Conservation (phyloP, 257 asterid genomes). For the Capsicum baccatum region DNA sequence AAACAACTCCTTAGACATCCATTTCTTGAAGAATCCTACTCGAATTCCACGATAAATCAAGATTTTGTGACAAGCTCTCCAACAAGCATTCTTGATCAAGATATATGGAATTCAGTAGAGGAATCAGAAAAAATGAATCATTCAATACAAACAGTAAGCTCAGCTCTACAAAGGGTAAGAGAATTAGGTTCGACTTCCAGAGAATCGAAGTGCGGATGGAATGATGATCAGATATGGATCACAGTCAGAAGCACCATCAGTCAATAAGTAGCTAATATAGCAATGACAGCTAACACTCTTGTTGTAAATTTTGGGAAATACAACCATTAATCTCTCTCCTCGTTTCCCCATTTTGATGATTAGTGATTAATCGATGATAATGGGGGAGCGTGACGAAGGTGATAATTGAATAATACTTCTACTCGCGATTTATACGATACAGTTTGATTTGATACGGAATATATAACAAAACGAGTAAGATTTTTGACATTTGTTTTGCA, state of each 20-base stretch:
- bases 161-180: conserved; percentile 39
- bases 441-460: no score
- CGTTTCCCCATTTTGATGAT: no score
- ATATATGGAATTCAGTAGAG: conserved; percentile 55
- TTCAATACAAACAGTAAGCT: background rate
- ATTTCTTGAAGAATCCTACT: conserved; percentile 44
- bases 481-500: no score
- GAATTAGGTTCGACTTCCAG: conserved; percentile 38
- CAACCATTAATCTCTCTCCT: background rate
- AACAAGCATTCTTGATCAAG: conserved; percentile 69
- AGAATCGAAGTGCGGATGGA: conserved; percentile 43
- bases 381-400: no score
- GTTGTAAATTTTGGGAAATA: background rate
- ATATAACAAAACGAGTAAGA: no score
- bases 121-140: background rate
- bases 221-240: conserved; percentile 56
- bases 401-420: no score
- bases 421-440: no score
- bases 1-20: conserved; percentile 63
- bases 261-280: background rate
- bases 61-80: conserved; percentile 48
- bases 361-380: no score
- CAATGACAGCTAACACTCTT: background rate
- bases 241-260: conserved; percentile 43
- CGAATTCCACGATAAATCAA: background rate